A percentile compares a stretch with the other conserved stretches of the same genome.
These are phyloP conservation scores for Wickerhamiella siamensis DNA, from an alignment of 805 yeast genomes.

Conservation along the genomic window DNA sequence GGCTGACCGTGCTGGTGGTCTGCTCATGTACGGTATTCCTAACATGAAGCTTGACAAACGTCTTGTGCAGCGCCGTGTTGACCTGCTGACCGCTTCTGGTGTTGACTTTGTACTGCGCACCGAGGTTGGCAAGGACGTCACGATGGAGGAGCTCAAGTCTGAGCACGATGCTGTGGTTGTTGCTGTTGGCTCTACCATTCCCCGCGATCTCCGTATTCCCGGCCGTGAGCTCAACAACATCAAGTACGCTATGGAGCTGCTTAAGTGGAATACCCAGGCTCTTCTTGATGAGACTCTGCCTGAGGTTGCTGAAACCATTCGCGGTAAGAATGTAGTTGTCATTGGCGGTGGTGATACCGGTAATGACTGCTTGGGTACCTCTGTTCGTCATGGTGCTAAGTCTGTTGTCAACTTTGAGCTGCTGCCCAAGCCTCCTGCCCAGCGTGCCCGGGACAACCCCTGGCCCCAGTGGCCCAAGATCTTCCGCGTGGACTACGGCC, in stretches of 20 bases:
- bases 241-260: conserved; percentile 86
- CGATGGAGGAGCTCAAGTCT: conserved; percentile 51
- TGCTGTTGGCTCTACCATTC: conserved; percentile 92
- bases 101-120: conserved; percentile 61
- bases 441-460: conserved; percentile 87
- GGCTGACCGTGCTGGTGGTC: conserved; percentile 90
- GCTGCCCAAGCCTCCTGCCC: conserved; percentile 78
- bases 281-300: conserved; percentile 69
- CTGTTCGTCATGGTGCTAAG: conserved; percentile 93
- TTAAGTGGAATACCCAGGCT: conserved; percentile 80
- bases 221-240: conserved; percentile 85
- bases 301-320: conserved; percentile 52
- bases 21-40: conserved; percentile 97
- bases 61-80: conserved; percentile 85
- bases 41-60: conserved; percentile 95
- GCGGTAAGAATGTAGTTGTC: conserved; percentile 84
- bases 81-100: conserved; percentile 82
- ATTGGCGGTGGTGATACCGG: conserved; percentile 99
- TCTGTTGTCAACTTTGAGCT: conserved; percentile 89
- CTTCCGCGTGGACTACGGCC: conserved; percentile 96
- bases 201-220: conserved; percentile 87
- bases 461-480: conserved; percentile 99
- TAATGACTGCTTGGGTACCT: conserved; percentile 95
- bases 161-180: conserved; percentile 71
- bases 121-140: conserved; percentile 71